These are phyloP conservation scores for Gonium pectorale DNA, from an alignment of 139 green algal species.

Conservation along the genomic window DNA sequence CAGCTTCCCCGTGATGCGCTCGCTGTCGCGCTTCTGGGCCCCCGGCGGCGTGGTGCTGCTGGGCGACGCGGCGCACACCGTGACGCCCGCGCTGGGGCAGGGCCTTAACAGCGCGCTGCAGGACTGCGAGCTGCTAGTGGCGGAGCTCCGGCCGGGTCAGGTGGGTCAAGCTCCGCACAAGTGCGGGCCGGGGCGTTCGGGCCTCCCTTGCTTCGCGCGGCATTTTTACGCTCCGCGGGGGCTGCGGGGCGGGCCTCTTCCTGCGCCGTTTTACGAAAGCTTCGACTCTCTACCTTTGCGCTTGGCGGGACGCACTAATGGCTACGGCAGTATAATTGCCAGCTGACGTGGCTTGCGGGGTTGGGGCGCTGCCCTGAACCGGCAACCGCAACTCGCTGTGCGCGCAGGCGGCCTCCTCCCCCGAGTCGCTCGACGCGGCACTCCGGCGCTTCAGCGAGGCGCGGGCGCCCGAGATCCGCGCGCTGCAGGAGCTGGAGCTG, in stretches of 20 bases:
- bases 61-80: conserved; percentile 32
- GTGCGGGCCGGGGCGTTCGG: too few relatives aligned
- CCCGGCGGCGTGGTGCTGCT: conserved; percentile 20
- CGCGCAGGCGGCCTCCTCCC: too few relatives aligned
- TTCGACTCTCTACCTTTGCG: too few relatives aligned
- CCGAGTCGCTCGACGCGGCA: neutral
- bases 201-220: too few relatives aligned
- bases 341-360: too few relatives aligned
- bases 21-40: conserved; percentile 31
- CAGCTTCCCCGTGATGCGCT: conserved; percentile 36
- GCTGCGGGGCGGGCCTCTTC: too few relatives aligned
- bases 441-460: conserved; percentile 16
- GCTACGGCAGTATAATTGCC: too few relatives aligned
- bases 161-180: neutral
- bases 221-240: too few relatives aligned
- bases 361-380: too few relatives aligned
- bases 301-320: too few relatives aligned
- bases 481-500: conserved; percentile 47
- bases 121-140: conserved; percentile 40
- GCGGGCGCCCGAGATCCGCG: conserved; percentile 17
- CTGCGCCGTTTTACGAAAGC: too few relatives aligned
- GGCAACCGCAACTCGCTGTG: too few relatives aligned
- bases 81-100: conserved; percentile 26
- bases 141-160: neutral
- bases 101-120: conserved; percentile 38